Base-by-base conservation (phyloP, 495 filamentous ascomycete genomes). In the Xylaria intraflava region DNA sequence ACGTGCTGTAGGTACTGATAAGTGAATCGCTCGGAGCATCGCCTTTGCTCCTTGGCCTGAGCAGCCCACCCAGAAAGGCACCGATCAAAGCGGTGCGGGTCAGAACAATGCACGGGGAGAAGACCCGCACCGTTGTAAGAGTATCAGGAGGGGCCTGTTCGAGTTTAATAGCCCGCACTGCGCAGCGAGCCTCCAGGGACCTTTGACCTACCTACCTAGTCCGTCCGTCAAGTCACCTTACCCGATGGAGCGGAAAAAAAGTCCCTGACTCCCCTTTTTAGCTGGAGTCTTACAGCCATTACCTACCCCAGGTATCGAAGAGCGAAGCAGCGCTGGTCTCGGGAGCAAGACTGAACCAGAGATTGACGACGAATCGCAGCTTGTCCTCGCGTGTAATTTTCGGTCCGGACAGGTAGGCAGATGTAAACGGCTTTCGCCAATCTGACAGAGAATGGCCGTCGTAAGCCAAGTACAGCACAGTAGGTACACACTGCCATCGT, bases 251-350 rank as follows among this genome's bases (percentile, higher is more conserved):
- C n/a, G 11, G 11, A 14, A 45, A 31, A 52, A 52, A 51, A 51
- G 50, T 45, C 50, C 50, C 49, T 16, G 23, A 27, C 35, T 45
- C 30, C 50, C 50, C 27, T n/a, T 45, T 45, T 24, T 40, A 52
- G 50, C 35, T 38, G 16, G 35, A 9, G 7, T 35, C 12, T 12
- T n/a, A 3, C 6, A 35, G 27, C 14, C 27, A 16, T 22, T 9
- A 29, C 9, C 27, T 29, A 29, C 4, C 4, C n/a, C 30, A 29
- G n/a, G 17, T 19, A 24, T 0, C 14, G 24, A 29, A 19, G 27
- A 11, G 35, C 16, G 27, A 29, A 9, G 35, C 17, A 17, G 11
- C n/a, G 14, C 40, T 16, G 29, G 50, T 20, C 17, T 19, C 20
- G 16, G 27, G 22, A 27, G 30, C 30, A 24, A 45, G 30, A 36